These are phyloP conservation scores for Pyrenophora tritici-repentis DNA, from an alignment of 2,329 filamentous ascomycete genomes.

Conservation along the genomic window DNA sequence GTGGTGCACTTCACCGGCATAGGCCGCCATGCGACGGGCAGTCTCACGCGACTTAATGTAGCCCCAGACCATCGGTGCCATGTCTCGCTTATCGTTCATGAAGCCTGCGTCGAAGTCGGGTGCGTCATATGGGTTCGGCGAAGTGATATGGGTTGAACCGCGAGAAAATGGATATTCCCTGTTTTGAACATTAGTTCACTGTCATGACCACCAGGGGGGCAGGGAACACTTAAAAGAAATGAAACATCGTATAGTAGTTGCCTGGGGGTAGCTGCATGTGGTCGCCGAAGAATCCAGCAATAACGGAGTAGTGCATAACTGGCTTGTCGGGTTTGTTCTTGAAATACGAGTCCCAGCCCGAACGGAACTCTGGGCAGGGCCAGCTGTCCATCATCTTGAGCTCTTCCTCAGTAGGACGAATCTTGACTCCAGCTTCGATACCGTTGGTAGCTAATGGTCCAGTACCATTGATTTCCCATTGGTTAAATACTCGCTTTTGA, in stretches of 20 bases:
- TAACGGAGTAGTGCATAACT: constrained; percentile 82
- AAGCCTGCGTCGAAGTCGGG: constrained; percentile 82
- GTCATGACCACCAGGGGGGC: too few relatives aligned
- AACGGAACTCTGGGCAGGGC: constrained; percentile 75
- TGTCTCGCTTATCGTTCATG: constrained; percentile 84
- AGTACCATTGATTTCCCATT: constrained; percentile 80
- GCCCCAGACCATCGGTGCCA: constrained; percentile 80
- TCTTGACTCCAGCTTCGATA: constrained; percentile 80
- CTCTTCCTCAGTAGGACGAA: constrained; percentile 71
- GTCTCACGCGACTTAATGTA: constrained; percentile 85
- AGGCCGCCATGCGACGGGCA: constrained; percentile 76
- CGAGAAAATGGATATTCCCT: constrained; percentile 24
- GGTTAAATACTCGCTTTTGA: constrained; percentile 74
- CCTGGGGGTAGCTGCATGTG: constrained; percentile 69
- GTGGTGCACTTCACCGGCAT: constrained; percentile 69
- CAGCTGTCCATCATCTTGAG: constrained; percentile 70
- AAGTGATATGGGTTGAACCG: constrained; percentile 71
- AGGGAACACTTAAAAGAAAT: too few relatives aligned
- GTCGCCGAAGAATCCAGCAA: constrained; percentile 59
- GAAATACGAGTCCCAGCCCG: constrained; percentile 81
- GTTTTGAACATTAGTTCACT: too few relatives aligned
- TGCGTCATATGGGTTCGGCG: constrained; percentile 72
- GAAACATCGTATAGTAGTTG: constrained; percentile 76
- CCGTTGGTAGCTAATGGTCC: constrained; percentile 78
- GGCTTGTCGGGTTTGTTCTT: constrained; percentile 85